Evolutionary conservation across 164 flowering plant species (phyloP).

Genomic region (Santalum album): DNA sequence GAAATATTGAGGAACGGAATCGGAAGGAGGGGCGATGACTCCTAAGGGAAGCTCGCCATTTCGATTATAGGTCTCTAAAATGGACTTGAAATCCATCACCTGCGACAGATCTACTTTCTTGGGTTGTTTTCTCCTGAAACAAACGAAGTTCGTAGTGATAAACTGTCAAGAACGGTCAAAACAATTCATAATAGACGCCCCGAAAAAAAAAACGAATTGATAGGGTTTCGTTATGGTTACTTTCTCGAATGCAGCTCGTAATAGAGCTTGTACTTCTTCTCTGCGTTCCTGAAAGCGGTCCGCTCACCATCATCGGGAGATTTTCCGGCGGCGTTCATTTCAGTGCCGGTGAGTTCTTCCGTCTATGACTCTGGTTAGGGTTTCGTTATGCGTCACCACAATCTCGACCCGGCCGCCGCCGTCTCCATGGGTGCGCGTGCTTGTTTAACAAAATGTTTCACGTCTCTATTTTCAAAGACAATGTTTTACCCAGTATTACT

Average conservation of each 20-base stretch:
- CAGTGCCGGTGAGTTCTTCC: too few relatives aligned
- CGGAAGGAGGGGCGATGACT: constrained; percentile 20
- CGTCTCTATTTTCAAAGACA: too few relatives aligned
- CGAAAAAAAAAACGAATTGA: neutral
- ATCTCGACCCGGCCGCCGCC: too few relatives aligned
- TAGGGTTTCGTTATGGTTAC: neutral
- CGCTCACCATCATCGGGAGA: constrained; percentile 24
- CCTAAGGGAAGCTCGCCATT: constrained; percentile 44
- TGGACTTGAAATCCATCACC: constrained; percentile 65
- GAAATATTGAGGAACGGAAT: constrained; percentile 48
- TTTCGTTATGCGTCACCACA: too few relatives aligned
- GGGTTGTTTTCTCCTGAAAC: constrained; percentile 38
- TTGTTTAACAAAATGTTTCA: too few relatives aligned
- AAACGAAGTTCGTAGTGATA: neutral
- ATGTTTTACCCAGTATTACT: too few relatives aligned
- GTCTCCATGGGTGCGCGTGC: too few relatives aligned
- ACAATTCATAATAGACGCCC: too few relatives aligned
- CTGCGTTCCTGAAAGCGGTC: constrained; percentile 78
- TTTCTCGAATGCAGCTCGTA: constrained; percentile 31
- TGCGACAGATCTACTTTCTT: constrained; percentile 67
- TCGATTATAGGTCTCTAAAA: constrained; percentile 29
- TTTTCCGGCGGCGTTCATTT: too few relatives aligned
- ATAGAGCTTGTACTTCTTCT: constrained; percentile 93
- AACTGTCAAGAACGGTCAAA: neutral
- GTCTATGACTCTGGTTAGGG: too few relatives aligned